A percentile compares a stretch with the other conserved stretches of the same genome.
phyloP scores from a whole-genome alignment of 345 rosid species.

The Clausena lansium region DNA sequence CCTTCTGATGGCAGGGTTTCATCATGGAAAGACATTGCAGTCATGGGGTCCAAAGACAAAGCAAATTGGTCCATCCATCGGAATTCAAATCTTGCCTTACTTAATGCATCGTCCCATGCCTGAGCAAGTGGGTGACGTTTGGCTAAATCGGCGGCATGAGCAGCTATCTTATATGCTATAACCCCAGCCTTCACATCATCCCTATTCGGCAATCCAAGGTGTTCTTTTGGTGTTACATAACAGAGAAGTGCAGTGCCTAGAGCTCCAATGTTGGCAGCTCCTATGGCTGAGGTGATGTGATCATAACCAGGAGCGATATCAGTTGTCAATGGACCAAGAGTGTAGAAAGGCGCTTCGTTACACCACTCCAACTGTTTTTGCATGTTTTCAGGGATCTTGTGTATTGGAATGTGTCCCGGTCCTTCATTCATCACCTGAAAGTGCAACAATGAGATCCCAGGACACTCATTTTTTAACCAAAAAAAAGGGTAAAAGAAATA shows the following conservation, averaged over 20 bases:
- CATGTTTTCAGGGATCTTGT: constrained; percentile 99
- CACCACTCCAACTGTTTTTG: constrained; percentile 99
- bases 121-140: constrained; percentile 94
- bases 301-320: constrained; percentile 98
- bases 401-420: constrained; percentile 93
- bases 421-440: constrained; percentile 99
- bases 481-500: not conserved
- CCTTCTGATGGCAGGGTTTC: constrained; percentile 98
- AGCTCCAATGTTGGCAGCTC: constrained; percentile 98
- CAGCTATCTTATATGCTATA: constrained; percentile 93
- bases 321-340: constrained; percentile 95
- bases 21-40: constrained; percentile 97
- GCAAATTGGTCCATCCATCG: constrained; percentile 99
- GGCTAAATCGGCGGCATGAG: constrained; percentile 98
- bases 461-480: not conserved
- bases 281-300: constrained; percentile 98
- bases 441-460: not conserved
- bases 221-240: constrained; percentile 97
- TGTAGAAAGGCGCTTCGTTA: constrained; percentile 97
- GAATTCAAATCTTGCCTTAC: constrained; percentile 96
- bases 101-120: constrained; percentile 95
- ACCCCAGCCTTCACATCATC: constrained; percentile 99
- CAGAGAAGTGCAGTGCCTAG: constrained; percentile 99
- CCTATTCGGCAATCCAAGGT: constrained; percentile 96
- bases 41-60: constrained; percentile 92